Conservation (phyloP, 2,329 filamentous ascomycete species). For the Aspergillus persii region DNA sequence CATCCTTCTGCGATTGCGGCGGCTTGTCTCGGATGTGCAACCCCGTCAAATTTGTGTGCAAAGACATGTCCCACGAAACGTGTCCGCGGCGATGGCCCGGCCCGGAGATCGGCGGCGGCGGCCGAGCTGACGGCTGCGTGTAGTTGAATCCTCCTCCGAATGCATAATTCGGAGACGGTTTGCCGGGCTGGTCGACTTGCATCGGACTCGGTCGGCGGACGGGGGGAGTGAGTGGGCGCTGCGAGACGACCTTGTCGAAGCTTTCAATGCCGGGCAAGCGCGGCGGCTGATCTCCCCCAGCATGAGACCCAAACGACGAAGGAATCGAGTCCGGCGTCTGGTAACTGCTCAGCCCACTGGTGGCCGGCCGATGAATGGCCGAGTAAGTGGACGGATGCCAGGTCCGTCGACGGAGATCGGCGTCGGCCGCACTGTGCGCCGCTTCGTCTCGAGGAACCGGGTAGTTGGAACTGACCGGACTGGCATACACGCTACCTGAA, state of each 20-base stretch:
- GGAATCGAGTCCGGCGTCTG: constrained; percentile 65
- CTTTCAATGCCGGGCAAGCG: constrained; percentile 88
- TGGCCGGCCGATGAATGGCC: constrained; percentile 61
- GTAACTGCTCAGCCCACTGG: constrained; percentile 72
- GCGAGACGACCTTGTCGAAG: constrained; percentile 69
- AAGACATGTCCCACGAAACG: constrained; percentile 49
- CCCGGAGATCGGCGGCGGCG: constrained; percentile 43
- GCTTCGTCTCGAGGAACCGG: constrained; percentile 38
- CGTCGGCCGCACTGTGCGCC: constrained; percentile 54
- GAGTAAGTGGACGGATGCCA: constrained; percentile 78
- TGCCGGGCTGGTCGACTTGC: constrained; percentile 62
- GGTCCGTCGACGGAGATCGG: constrained; percentile 77
- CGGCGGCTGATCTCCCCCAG: constrained; percentile 57
- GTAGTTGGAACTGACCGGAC: constrained; percentile 65
- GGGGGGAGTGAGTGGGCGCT: constrained; percentile 61
- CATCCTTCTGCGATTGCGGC: constrained; percentile 33
- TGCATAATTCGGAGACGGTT: constrained; percentile 26
- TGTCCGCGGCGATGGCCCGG: constrained; percentile 46
- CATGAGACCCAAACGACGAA: constrained; percentile 53
- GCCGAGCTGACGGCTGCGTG: constrained; percentile 32
- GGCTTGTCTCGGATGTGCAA: constrained; percentile 41
- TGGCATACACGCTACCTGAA: constrained; percentile 59
- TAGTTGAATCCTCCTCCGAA: constrained; percentile 38
- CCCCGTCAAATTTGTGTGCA: constrained; percentile 45
- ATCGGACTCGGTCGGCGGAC: constrained; percentile 71